A percentile compares a stretch with the other conserved stretches of the same genome.
Evolutionary conservation across 140 eudicot genomes (phyloP).

Genomic region (Oenanthe javanica): DNA sequence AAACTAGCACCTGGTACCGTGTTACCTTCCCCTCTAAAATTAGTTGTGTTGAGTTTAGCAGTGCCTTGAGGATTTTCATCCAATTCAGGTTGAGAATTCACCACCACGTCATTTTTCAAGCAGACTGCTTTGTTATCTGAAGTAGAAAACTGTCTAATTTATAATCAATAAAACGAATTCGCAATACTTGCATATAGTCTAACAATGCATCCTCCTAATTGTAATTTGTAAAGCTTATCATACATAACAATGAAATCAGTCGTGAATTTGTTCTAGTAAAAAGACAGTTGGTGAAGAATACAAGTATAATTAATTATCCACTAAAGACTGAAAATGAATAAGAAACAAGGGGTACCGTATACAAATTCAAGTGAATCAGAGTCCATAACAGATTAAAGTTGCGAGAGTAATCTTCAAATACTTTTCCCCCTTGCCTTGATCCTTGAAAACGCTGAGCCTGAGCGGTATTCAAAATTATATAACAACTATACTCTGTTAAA

Average conservation of each 20-base stretch:
- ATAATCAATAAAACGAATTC: neutral
- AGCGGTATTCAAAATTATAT: too few relatives aligned
- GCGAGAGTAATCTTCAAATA: neutral
- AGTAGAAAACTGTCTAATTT: neutral
- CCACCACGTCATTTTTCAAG: neutral
- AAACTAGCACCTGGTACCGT: slow-evolving; percentile 6
- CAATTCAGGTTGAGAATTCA: neutral
- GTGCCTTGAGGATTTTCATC: neutral
- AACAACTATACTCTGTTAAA: too few relatives aligned
- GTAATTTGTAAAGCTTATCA: too few relatives aligned
- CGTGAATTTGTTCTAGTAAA: too few relatives aligned
- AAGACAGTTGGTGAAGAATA: too few relatives aligned
- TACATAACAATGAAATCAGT: too few relatives aligned
- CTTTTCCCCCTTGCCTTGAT: neutral
- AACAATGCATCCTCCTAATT: too few relatives aligned
- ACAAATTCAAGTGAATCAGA: neutral
- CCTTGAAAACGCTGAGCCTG: too few relatives aligned
- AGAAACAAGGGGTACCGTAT: neutral
- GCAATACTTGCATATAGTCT: too few relatives aligned
- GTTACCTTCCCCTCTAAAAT: slow-evolving; percentile 3
- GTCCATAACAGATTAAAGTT: neutral
- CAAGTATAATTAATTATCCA: too few relatives aligned
- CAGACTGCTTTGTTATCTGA: neutral
- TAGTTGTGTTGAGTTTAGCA: neutral
- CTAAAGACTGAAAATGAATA: neutral